Evolutionary conservation across 768 basidiomycete species (phyloP).

Genomic region (Lentinula lateritia): DNA sequence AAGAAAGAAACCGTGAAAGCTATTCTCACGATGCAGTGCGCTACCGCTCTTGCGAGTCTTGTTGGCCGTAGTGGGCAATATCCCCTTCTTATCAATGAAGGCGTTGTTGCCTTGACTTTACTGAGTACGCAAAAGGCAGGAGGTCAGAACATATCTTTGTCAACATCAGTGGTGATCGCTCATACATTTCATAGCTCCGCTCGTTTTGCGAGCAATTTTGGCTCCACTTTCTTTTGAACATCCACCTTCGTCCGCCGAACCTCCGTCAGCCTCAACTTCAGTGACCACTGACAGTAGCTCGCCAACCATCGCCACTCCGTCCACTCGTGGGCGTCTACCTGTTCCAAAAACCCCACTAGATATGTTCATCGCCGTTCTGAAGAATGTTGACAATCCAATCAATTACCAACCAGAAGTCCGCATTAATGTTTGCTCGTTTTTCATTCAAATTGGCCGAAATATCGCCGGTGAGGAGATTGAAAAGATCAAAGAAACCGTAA

Average conservation of each 20-base stretch:
- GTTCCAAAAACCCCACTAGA: slow-evolving; percentile 58
- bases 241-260: slow-evolving; percentile 23
- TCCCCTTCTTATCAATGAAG: slow-evolving; percentile 85
- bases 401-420: slow-evolving; percentile 73
- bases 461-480: slow-evolving; percentile 41
- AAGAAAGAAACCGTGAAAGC: slow-evolving; percentile 48
- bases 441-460: slow-evolving; percentile 58
- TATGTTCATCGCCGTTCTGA: slow-evolving; percentile 59
- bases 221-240: slow-evolving; percentile 41
- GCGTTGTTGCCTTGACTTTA: slow-evolving; percentile 75
- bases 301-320: slow-evolving; percentile 39
- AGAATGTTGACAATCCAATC: slow-evolving; percentile 47
- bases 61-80: slow-evolving; percentile 75
- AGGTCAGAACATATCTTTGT: slow-evolving; percentile 37
- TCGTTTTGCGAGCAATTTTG: slow-evolving; percentile 59
- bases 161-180: not conserved
- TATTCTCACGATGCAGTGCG: slow-evolving; percentile 48
- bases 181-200: slow-evolving; percentile 35
- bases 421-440: slow-evolving; percentile 67
- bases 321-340: slow-evolving; percentile 27
- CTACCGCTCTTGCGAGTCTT: slow-evolving; percentile 61
- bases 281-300: slow-evolving; percentile 41
- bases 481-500: slow-evolving; percentile 44
- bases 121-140: slow-evolving; percentile 62
- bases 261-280: slow-evolving; percentile 32